Evolutionary conservation across 192 early-diverging fungal genomes (phyloP).

Genomic region (Lunasporangiospora selenospora): DNA sequence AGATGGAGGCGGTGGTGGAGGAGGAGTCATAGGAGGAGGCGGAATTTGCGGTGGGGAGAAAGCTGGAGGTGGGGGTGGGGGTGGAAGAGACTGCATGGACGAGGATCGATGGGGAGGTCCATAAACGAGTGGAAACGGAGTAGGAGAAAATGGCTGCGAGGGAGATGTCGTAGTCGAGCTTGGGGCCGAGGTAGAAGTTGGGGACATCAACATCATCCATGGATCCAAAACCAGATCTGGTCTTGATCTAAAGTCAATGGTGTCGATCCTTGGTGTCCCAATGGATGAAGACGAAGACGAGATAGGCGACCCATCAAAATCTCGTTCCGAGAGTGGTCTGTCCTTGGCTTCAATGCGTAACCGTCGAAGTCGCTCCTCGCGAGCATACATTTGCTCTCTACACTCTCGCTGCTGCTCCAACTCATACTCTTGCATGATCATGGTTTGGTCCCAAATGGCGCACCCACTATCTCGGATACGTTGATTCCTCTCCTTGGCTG

Average conservation of each 20-base stretch:
- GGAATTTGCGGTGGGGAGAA: slow-evolving; percentile 25
- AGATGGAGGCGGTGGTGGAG: slow-evolving; percentile 13
- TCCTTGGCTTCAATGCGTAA: neutral
- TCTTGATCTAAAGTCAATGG: slow-evolving; percentile 1
- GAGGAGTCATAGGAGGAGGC: slow-evolving; percentile 10
- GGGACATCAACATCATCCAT: neutral
- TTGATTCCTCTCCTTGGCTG: slow-evolving; percentile 9
- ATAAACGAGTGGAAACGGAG: too few species aligned
- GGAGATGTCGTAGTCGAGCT: neutral
- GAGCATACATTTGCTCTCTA: slow-evolving; percentile 3
- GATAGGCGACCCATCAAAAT: neutral
- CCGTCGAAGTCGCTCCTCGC: slow-evolving; percentile 8
- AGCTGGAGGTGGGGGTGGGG: slow-evolving; percentile 13
- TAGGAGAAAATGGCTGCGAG: too few species aligned
- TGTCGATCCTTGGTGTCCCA: neutral
- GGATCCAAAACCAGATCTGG: neutral
- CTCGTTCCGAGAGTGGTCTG: neutral
- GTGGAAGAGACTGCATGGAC: too few species aligned
- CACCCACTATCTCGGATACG: slow-evolving; percentile 2
- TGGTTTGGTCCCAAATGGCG: slow-evolving; percentile 11
- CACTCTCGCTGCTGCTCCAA: neutral
- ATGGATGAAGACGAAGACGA: neutral
- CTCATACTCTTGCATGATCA: slow-evolving; percentile 33
- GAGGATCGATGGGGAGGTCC: too few species aligned
- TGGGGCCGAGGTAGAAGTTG: neutral